Conservation (phyloP, 768 basidiomycete genomes). For the Hygrocybe coccinea region DNA sequence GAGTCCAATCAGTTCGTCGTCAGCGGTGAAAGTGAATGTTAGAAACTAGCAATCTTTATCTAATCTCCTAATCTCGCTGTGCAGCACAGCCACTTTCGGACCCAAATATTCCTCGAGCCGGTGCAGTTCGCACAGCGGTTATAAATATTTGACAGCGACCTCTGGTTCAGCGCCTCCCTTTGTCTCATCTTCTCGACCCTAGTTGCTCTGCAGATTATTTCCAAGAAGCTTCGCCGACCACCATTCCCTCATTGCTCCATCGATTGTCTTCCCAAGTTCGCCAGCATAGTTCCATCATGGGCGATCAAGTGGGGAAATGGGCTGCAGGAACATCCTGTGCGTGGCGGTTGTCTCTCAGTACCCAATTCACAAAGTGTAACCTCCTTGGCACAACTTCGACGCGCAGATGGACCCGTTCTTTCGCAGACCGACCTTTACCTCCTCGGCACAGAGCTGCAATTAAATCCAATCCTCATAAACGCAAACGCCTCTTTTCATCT, state of each 20-base stretch:
- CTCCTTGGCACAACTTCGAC: constrained; percentile 3
- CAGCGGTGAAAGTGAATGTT: no score
- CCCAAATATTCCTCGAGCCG: no score
- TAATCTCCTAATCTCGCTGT: no score
- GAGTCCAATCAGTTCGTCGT: background rate
- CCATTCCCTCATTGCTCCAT: background rate
- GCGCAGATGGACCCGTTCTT: constrained; percentile 70
- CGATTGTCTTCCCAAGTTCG: background rate
- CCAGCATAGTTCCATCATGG: constrained; percentile 13
- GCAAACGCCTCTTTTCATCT: constrained; percentile 50
- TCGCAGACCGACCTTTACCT: constrained; percentile 80
- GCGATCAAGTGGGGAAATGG: constrained; percentile 38
- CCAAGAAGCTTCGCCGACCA: background rate
- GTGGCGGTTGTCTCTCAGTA: constrained; percentile 18
- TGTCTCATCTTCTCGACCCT: no score
- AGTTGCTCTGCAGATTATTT: no score
- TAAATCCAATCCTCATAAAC: constrained; percentile 68
- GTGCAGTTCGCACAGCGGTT: no score
- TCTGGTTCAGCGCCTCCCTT: no score
- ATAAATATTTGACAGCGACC: no score
- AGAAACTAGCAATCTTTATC: no score
- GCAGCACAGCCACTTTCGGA: no score
- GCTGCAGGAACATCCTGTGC: constrained; percentile 41
- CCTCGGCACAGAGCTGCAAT: constrained; percentile 59
- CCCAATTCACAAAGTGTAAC: background rate